A percentile compares a stretch with the other conserved stretches of the same genome.
These are phyloP conservation scores for Nicotiana knightiana DNA, from an alignment of 257 asterid species.

Conservation along the genomic window DNA sequence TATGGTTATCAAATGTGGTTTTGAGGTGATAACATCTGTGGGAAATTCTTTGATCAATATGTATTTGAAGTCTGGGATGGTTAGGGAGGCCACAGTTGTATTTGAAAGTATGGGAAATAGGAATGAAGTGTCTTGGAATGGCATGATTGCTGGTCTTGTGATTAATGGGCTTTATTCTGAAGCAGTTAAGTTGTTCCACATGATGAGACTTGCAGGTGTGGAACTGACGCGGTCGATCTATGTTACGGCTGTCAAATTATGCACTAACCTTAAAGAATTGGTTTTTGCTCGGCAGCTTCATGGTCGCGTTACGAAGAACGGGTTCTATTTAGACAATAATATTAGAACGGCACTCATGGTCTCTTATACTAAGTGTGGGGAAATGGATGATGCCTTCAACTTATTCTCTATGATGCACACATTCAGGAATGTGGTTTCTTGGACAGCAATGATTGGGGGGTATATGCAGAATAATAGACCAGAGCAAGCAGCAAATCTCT, in stretches of 20 bases:
- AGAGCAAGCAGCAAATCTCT: constrained; percentile 49
- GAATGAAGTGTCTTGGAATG: constrained; percentile 83
- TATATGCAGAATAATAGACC: constrained; percentile 52
- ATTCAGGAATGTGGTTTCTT: constrained; percentile 65
- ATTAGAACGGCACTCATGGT: constrained; percentile 63
- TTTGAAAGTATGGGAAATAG: constrained; percentile 43
- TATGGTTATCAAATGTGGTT: constrained; percentile 54
- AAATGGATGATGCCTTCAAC: constrained; percentile 66
- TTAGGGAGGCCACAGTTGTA: constrained; percentile 53
- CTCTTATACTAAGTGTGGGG: constrained; percentile 59
- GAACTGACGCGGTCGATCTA: constrained; percentile 49
- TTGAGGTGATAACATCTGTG: constrained; percentile 43
- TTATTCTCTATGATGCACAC: constrained; percentile 38
- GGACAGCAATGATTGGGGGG: constrained; percentile 90
- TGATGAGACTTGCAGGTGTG: constrained; percentile 64
- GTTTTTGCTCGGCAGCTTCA: constrained; percentile 68
- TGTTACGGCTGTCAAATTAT: constrained; percentile 51
- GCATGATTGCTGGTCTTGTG: constrained; percentile 80
- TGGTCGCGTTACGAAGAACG: constrained; percentile 46
- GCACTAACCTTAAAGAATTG: constrained; percentile 57
- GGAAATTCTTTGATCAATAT: constrained; percentile 75
- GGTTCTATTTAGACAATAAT: constrained; percentile 43
- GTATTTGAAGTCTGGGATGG: constrained; percentile 74
- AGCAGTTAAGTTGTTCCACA: constrained; percentile 54
- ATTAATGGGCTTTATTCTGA: constrained; percentile 53